These are phyloP conservation scores for Leptosphaerulina australis DNA, from an alignment of 2,329 filamentous ascomycete species.

Conservation along the genomic window DNA sequence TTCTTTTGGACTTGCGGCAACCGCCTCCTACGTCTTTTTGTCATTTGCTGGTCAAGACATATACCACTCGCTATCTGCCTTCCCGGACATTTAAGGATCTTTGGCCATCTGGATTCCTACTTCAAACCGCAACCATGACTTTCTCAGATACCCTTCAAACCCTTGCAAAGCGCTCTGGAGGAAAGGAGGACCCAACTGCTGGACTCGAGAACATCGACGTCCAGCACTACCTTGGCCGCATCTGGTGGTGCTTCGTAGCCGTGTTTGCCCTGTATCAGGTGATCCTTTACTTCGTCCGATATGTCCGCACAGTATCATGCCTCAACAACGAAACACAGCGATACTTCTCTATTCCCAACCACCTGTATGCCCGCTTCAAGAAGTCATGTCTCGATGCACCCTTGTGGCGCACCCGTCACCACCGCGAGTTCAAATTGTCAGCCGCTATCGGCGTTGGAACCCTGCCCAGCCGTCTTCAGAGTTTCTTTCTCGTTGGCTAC, in stretches of 20 bases:
- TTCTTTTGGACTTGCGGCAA: slow-evolving; percentile 17
- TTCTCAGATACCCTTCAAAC: slow-evolving; percentile 25
- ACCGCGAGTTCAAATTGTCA: slow-evolving; percentile 59
- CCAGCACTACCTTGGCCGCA: slow-evolving; percentile 46
- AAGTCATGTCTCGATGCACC: slow-evolving; percentile 55
- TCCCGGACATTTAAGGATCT: slow-evolving; percentile 21
- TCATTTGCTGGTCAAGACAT: slow-evolving; percentile 50
- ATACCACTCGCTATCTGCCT: slow-evolving; percentile 39
- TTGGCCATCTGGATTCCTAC: slow-evolving; percentile 24
- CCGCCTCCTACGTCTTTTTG: slow-evolving; percentile 35
- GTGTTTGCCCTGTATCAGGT: slow-evolving; percentile 72
- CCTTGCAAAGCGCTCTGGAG: slow-evolving; percentile 33
- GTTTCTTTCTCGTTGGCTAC: slow-evolving; percentile 55
- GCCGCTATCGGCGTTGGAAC: slow-evolving; percentile 57
- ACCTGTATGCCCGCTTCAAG: slow-evolving; percentile 53
- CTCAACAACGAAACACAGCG: slow-evolving; percentile 79
- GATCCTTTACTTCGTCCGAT: slow-evolving; percentile 64
- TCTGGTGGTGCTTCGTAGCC: slow-evolving; percentile 66
- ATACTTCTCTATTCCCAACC: slow-evolving; percentile 74
- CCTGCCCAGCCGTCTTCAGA: slow-evolving; percentile 57
- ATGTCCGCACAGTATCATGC: slow-evolving; percentile 75
- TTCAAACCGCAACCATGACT: slow-evolving; percentile 31
- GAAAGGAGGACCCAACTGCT: slow-evolving; percentile 34
- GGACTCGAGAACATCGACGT: slow-evolving; percentile 44
- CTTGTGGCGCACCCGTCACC: slow-evolving; percentile 56